phyloP scores from a whole-genome alignment of 345 rosid species.

The Euphorbia peplus region DNA sequence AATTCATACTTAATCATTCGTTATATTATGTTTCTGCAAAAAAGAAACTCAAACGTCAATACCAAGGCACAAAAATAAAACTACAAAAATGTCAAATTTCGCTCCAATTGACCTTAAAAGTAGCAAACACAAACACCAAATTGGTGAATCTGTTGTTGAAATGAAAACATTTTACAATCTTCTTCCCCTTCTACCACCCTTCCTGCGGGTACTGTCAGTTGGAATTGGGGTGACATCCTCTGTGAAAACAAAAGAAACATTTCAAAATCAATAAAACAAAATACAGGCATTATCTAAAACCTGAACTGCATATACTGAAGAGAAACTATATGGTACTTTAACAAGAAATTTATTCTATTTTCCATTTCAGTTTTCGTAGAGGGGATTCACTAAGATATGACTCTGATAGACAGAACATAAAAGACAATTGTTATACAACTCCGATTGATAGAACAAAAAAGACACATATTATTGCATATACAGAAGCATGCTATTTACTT shows the following conservation, averaged over 20 bases:
- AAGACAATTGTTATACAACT: too few relatives aligned
- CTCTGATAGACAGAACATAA: too few relatives aligned
- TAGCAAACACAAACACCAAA: background rate
- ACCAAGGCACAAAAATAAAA: background rate
- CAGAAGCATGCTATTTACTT: background rate
- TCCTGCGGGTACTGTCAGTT: conserved; percentile 86
- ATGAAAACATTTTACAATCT: conserved; percentile 45
- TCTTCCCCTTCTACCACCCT: conserved; percentile 91
- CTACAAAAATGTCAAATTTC: conserved; percentile 7
- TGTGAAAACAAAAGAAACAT: conserved; percentile 20
- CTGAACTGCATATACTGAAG: background rate
- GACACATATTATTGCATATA: too few relatives aligned
- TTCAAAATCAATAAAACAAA: background rate
- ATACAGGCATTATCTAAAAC: background rate
- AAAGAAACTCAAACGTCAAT: background rate
- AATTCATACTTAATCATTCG: conserved; percentile 1
- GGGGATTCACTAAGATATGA: too few relatives aligned
- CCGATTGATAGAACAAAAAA: background rate
- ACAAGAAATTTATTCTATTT: background rate
- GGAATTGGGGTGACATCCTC: conserved; percentile 98
- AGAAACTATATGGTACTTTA: background rate
- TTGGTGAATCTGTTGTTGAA: background rate
- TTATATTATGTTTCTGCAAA: conserved; percentile 13
- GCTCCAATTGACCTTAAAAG: background rate
- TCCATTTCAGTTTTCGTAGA: background rate